These are phyloP conservation scores for Pythium oligandrum DNA, from an alignment of 352 stramenopile species.

Conservation along the genomic window DNA sequence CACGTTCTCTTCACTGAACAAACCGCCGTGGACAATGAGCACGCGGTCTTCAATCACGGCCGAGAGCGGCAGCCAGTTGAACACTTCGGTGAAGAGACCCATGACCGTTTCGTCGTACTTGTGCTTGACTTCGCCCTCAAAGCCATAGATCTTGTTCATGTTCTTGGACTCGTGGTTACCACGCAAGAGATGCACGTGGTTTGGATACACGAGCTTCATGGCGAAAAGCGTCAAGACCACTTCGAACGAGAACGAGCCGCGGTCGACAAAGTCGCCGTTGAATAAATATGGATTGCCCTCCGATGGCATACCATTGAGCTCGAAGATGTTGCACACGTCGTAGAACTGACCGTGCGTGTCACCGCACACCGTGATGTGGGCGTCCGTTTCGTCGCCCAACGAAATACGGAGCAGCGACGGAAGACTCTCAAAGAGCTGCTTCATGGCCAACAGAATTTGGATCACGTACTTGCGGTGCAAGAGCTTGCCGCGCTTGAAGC, in stretches of 20 bases:
- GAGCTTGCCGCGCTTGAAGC: constrained; percentile 96
- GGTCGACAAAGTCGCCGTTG: constrained; percentile 99
- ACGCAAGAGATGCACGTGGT: constrained; percentile 91
- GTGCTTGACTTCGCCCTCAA: constrained; percentile 98
- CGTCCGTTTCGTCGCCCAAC: constrained; percentile 43
- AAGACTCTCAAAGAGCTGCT: constrained; percentile 86
- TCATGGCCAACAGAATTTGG: constrained; percentile 92
- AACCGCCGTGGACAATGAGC: constrained; percentile 97
- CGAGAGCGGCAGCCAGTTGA: constrained; percentile 95
- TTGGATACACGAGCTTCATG: constrained; percentile 95
- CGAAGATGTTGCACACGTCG: constrained; percentile 99
- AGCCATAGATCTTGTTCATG: constrained; percentile 99
- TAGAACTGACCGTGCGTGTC: constrained; percentile 99
- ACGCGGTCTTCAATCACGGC: constrained; percentile 93
- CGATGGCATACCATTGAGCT: constrained; percentile 95
- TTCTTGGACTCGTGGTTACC: constrained; percentile 99
- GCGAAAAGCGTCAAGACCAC: constrained; percentile 97
- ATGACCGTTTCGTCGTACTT: constrained; percentile 99
- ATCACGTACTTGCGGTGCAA: constrained; percentile 98
- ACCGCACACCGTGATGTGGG: constrained; percentile 95
- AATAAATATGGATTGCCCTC: constrained; percentile 98
- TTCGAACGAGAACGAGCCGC: constrained; percentile 98
- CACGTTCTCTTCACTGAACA: constrained; percentile 94
- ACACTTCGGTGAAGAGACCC: constrained; percentile 98
- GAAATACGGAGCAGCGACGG: constrained; percentile 89